Base-by-base conservation (phyloP, 129 eudicot genomes). In the Scalesia atractyloides region DNA sequence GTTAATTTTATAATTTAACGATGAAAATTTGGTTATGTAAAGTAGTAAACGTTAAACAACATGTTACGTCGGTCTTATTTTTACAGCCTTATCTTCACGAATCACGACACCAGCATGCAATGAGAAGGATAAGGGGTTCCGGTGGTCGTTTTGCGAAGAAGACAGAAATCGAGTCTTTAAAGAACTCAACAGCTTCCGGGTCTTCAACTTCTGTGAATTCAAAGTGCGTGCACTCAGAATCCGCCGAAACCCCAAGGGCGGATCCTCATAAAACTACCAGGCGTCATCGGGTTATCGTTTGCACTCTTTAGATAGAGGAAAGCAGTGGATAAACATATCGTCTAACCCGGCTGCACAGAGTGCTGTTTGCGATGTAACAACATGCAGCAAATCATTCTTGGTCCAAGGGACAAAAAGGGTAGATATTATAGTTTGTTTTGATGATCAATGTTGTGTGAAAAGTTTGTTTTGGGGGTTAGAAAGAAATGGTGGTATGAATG, bases 61-160 rank as follows among this genome's bases (percentile, higher is more conserved):
- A n/a, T 68, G 64, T 61, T n/a, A 30, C 22, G 11, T 30, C 56
- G 7, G 64, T 22, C 22, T 77, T 61, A 1, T 61, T 14, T 16
- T 13, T 75, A 64, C 88, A 88, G 96, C 97, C 97, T 9, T 91
- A 91, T 80, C 96, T 91, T 73, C 97, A 91, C 47, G 97, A 88
- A 74, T 91, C 97, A n/a, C 81, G 97, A 41, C 97, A 91, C 70
- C 97, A 88, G 76, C 97, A 91, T 73, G 97, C 96, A 9, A 69
- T 91, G 81, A 86, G 96, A 82, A 84, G 97, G 76, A 84, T 64
- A 48, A 82, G 97, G 75, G 92, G 88, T 22, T 41, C 96, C 15
- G 96, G 92, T 9, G 96, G 96, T 30, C 96, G 97, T 65, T 91
- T 88, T 71, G 90, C 90, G 15, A 91, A 91, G 82, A 91, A 88